Evolutionary conservation across 306 rosid species (phyloP), one percentile per base, ranked within the genome.

Genomic region (Acacia confusa): DNA sequence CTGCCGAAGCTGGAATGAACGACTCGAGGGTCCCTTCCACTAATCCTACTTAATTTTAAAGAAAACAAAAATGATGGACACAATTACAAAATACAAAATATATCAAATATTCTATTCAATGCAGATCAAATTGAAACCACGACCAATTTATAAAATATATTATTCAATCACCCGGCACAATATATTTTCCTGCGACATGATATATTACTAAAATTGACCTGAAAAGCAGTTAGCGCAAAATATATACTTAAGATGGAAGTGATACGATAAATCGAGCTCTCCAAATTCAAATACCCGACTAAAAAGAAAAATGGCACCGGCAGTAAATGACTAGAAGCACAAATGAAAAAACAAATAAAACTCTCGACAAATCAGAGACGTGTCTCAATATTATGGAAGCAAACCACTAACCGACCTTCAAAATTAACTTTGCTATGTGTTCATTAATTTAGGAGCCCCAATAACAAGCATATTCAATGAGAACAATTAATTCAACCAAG

Each of bases 401-500:
- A 82, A 79, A 82, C 52, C 47, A 67, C 43, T 25, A 43, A 70
- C 74, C 47, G 27, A 64, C 61, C 79, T 70, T 61, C 72, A 65
- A 61, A 84, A 84, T 24, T 36, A 57, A 58, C 19, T 63, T 70
- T 47, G 77, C 78, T 64, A 63, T 70, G 71, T 65, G 77, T 64
- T 79, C 65, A n/a, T 45, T 16, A 75, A 55, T 60, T 38, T 57
- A 48, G 70, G 41, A 75, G 61, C 78, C 81, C 61, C 73, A 32
- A 28, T 45, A 65, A 77, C 36, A 75, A 76, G 65, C 80, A 32
- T 48, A 66, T 65, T 84, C 73, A 65, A 65, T 72, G 68, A 82
- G 11, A 47, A 66, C 81, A 72, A 76, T 72, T 82, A 71, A 79
- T 76, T 87, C 78, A 82, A 85, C 72, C 81, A 52, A 85, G 76